Percentiles rank a stretch among this genome's conserved stretches.
Evolutionary conservation across 2,329 filamentous ascomycete species (phyloP).

Genomic region (Hymenotorrendiella dingleyae): DNA sequence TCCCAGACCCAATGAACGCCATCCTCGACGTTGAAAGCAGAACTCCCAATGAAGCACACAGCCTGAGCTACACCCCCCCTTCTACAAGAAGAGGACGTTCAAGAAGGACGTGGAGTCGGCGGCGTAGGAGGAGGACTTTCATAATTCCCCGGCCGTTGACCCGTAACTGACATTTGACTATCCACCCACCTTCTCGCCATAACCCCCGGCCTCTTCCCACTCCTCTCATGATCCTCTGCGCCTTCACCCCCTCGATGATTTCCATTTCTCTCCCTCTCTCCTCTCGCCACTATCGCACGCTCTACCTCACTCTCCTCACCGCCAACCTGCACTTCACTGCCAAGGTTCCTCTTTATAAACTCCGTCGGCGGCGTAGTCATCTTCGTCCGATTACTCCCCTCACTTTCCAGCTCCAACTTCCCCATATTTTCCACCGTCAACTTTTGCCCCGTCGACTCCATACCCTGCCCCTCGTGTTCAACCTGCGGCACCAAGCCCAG

Average conservation of each 20-base stretch:
- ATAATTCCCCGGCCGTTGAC: too few species aligned
- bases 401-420: constrained; percentile 39
- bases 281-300: background rate
- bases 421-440: constrained; percentile 51
- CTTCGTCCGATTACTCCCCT: constrained; percentile 15
- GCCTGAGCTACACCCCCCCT: too few species aligned
- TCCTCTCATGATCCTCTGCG: constrained; percentile 14
- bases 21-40: too few species aligned
- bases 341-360: background rate
- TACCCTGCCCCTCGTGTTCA: background rate
- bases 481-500: constrained; percentile 27
- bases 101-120: too few species aligned
- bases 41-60: too few species aligned
- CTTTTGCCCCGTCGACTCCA: constrained; percentile 33
- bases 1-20: too few species aligned
- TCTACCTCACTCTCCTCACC: background rate
- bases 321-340: background rate
- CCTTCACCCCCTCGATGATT: constrained; percentile 12
- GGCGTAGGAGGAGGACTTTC: too few species aligned
- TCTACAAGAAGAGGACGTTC: too few species aligned
- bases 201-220: background rate
- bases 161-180: too few species aligned
- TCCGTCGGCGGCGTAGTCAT: constrained; percentile 3
- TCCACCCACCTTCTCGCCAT: background rate
- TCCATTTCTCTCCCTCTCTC: constrained; percentile 3